Percentiles rank a stretch among this genome's conserved stretches.
Evolutionary conservation across 2,329 filamentous ascomycete genomes (phyloP).

Genomic region (Pezicula rhizophila): DNA sequence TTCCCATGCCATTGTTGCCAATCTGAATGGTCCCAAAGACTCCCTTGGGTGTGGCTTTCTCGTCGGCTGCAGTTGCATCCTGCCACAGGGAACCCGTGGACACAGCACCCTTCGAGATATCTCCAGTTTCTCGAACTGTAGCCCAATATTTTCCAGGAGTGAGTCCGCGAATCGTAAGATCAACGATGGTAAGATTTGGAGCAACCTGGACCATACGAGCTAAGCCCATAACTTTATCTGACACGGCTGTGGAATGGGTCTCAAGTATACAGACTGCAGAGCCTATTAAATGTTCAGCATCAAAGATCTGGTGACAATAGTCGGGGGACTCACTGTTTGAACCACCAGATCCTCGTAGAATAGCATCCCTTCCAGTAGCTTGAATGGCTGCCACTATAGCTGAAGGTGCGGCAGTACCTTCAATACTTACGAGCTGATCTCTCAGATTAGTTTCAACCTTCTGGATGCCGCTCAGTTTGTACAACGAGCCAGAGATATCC

Average conservation of each 20-base stretch:
- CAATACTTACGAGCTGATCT: constrained; percentile 76
- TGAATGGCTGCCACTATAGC: constrained; percentile 86
- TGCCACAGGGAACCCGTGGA: constrained; percentile 80
- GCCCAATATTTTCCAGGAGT: constrained; percentile 76
- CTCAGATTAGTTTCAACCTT: constrained; percentile 78
- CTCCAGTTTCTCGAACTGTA: constrained; percentile 77
- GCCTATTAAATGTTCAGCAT: constrained; percentile 35
- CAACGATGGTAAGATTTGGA: constrained; percentile 71
- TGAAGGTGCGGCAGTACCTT: constrained; percentile 85
- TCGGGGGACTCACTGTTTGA: constrained; percentile 64
- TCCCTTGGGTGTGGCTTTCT: constrained; percentile 45
- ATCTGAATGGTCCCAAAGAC: constrained; percentile 72
- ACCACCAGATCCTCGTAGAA: constrained; percentile 80
- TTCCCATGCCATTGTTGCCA: constrained; percentile 67
- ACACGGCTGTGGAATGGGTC: constrained; percentile 58
- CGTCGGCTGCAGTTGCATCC: constrained; percentile 32
- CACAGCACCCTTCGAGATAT: constrained; percentile 76
- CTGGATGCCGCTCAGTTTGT: constrained; percentile 71
- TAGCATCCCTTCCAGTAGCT: constrained; percentile 85
- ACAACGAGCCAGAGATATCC: constrained; percentile 73
- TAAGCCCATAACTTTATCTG: constrained; percentile 72
- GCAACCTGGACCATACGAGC: constrained; percentile 91
- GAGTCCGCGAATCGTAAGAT: constrained; percentile 80
- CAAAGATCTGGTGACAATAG: constrained; percentile 1
- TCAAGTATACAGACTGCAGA: constrained; percentile 95